Conservation (phyloP, 768 basidiomycete species). For the Pleurotus tuoliensis region DNA sequence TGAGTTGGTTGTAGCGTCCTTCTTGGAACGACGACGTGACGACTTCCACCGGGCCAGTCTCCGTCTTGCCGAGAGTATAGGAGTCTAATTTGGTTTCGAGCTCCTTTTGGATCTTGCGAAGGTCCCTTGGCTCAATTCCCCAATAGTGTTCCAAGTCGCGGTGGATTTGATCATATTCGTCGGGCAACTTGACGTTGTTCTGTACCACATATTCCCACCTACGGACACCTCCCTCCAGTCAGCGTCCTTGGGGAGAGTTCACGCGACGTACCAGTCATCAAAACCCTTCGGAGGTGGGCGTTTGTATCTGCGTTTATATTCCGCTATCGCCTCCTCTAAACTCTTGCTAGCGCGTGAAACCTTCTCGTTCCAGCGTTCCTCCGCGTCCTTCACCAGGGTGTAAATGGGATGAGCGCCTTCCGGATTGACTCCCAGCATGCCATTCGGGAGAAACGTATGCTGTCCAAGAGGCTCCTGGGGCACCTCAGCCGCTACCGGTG, state of each 20-base stretch:
- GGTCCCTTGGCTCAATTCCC: slow-evolving; percentile 14
- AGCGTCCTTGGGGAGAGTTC: neutral
- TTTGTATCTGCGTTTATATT: slow-evolving; percentile 34
- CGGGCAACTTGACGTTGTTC: slow-evolving; percentile 44
- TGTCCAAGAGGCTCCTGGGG: neutral
- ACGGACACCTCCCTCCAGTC: neutral
- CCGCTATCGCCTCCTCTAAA: slow-evolving; percentile 32
- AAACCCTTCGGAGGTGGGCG: slow-evolving; percentile 40
- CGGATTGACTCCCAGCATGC: slow-evolving; percentile 32
- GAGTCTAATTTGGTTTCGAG: slow-evolving; percentile 7
- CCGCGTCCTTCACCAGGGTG: slow-evolving; percentile 34
- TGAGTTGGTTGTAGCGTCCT: slow-evolving; percentile 7
- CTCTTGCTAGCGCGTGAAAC: slow-evolving; percentile 31
- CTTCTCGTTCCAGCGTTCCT: slow-evolving; percentile 35
- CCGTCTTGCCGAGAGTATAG: slow-evolving; percentile 10
- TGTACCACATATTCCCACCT: slow-evolving; percentile 45
- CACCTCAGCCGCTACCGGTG: neutral
- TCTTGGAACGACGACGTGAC: slow-evolving; percentile 7
- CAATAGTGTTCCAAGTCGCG: slow-evolving; percentile 14
- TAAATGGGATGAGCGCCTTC: slow-evolving; percentile 40
- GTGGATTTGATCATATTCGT: slow-evolving; percentile 52
- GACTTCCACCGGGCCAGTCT: slow-evolving; percentile 1
- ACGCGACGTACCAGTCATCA: slow-evolving; percentile 36
- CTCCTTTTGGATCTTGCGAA: slow-evolving; percentile 9
- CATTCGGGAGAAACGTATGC: slow-evolving; percentile 20